Evolutionary conservation across 768 basidiomycete species (phyloP).

Genomic region (Mycena crocata): DNA sequence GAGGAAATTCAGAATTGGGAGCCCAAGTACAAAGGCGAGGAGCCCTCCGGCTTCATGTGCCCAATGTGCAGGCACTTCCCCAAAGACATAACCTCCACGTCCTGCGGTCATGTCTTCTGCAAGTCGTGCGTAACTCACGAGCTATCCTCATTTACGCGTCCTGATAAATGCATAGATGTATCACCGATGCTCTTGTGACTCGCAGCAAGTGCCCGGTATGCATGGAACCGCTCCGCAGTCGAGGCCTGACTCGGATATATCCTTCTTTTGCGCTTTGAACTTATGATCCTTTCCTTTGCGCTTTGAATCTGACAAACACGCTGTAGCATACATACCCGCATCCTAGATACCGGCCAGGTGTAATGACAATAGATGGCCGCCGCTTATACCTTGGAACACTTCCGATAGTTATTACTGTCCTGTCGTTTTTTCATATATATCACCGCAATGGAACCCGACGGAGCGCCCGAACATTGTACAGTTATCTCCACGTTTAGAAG

Average conservation of each 20-base stretch:
- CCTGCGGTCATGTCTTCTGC: slow-evolving; percentile 47
- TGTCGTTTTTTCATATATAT: slow-evolving; percentile 6
- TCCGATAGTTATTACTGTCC: slow-evolving; percentile 8
- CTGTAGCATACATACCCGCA: not conserved
- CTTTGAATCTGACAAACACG: not conserved
- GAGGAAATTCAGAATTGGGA: slow-evolving; percentile 37
- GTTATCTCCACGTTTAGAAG: too few relatives aligned
- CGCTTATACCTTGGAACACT: not conserved
- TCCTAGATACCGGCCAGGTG: slow-evolving; percentile 1
- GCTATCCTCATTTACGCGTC: not conserved
- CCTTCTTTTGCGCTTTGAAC: slow-evolving; percentile 31
- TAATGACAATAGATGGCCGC: slow-evolving; percentile 10
- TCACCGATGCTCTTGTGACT: slow-evolving; percentile 16
- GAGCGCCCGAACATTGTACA: too few relatives aligned
- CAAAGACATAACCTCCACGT: slow-evolving; percentile 42
- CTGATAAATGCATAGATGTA: slow-evolving; percentile 28
- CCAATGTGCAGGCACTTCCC: slow-evolving; percentile 47
- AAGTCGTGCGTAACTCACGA: slow-evolving; percentile 23
- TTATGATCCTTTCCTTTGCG: not conserved
- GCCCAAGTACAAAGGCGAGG: slow-evolving; percentile 30
- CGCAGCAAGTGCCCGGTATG: slow-evolving; percentile 35
- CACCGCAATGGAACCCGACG: not conserved
- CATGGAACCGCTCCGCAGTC: slow-evolving; percentile 18
- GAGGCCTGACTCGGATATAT: slow-evolving; percentile 29
- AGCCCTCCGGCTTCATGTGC: slow-evolving; percentile 40